Evolutionary conservation across 2,329 filamentous ascomycete genomes (phyloP), one percentile per base, ranked within the genome.

Genomic region (Hypocrella siamensis): DNA sequence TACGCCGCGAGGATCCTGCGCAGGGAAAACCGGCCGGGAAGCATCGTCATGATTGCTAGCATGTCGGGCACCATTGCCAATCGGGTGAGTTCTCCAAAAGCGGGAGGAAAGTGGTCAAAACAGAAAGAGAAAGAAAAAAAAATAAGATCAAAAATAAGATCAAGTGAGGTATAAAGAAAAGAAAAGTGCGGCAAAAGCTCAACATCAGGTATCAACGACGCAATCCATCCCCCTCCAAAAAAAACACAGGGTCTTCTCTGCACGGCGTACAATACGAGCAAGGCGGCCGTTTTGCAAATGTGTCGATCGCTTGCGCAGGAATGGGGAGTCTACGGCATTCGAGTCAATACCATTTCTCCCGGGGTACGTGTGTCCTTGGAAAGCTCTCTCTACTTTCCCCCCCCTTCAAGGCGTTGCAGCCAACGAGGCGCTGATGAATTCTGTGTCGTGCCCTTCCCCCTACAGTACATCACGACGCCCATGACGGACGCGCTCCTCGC

Each of bases 401-500:
- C 12, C 21, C 8, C 21, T 22, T 22, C 21, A 22, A n/a, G n/a
- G n/a, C n/a, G n/a, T n/a, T n/a, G n/a, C n/a, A n/a, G n/a, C n/a
- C n/a, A n/a, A n/a, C n/a, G n/a, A n/a, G n/a, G n/a, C n/a, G n/a
- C n/a, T n/a, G n/a, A n/a, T n/a, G n/a, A n/a, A n/a, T n/a, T 22
- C 12, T 22, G 8, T 7, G 21, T 22, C 21, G 8, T 22, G 21
- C 21, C 21, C 21, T 22, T 22, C 21, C 8, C 21, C 21, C 8
- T 22, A 7, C 25, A 36, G 7, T 84, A 85, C 49, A 83, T 85
- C 46, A 68, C 79, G 16, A 85, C 80, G 2, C 72, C 78, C 16
- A 93, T 93, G 85, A 81, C 88, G 2, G 71, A 82, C 49, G 68
- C 71, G 35, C 67, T 93, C 19, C 90, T 93, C 46, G 65, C 75